Evolutionary conservation across 768 basidiomycete genomes (phyloP).

Genomic region (Panaeolus papilionaceus): DNA sequence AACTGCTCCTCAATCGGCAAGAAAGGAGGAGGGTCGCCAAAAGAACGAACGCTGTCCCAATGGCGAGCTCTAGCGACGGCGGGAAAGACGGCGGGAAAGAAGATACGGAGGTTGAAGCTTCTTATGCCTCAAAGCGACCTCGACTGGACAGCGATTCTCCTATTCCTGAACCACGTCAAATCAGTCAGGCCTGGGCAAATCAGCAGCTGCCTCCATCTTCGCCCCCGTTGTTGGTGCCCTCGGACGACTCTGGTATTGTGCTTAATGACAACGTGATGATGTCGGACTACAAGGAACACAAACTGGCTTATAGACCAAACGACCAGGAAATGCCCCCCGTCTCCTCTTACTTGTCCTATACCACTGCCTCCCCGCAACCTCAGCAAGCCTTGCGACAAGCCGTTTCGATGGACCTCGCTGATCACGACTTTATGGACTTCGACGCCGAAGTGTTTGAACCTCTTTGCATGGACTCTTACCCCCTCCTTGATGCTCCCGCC

Average conservation of each 20-base stretch:
- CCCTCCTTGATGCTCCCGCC: neutral
- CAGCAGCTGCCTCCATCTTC: neutral
- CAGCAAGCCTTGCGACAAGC: neutral
- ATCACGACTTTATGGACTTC: neutral
- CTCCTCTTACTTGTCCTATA: slow-evolving; percentile 6
- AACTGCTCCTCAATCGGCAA: slow-evolving; percentile 47
- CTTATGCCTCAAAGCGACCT: neutral
- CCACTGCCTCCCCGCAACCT: neutral
- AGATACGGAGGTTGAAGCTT: slow-evolving; percentile 10
- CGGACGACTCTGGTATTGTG: neutral
- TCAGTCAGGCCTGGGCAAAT: neutral
- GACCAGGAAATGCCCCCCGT: neutral
- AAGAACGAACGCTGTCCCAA: slow-evolving; percentile 16
- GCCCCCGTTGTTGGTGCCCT: neutral
- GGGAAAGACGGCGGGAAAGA: neutral
- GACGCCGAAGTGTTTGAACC: neutral
- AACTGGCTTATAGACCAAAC: neutral
- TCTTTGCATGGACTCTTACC: neutral
- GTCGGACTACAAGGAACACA: neutral
- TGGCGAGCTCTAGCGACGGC: slow-evolving; percentile 12
- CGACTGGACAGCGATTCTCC: slow-evolving; percentile 1
- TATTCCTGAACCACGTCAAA: neutral
- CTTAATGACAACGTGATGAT: neutral
- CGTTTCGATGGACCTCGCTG: neutral
- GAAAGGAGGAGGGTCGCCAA: slow-evolving; percentile 39